Evolutionary conservation across 306 rosid species (phyloP).

Genomic region (Castanea mollissima): DNA sequence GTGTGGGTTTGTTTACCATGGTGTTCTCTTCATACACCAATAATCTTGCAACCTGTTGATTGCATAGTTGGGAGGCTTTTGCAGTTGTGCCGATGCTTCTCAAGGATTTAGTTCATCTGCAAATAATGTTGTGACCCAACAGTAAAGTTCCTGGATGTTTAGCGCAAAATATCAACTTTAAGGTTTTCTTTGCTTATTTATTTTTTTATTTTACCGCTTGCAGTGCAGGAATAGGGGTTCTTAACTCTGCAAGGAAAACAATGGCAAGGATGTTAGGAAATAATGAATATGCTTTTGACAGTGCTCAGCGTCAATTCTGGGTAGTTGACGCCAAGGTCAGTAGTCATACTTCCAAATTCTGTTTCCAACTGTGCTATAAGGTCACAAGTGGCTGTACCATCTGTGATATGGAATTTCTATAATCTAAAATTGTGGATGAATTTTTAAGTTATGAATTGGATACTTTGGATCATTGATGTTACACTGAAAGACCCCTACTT

Average conservation of each 20-base stretch:
- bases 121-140: conserved; percentile 7
- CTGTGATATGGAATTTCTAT: not conserved
- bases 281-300: conserved; percentile 74
- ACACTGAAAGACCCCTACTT: not conserved
- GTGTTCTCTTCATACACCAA: not conserved
- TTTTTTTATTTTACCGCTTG: conserved; percentile 24
- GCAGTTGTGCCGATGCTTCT: not conserved
- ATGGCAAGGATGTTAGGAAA: conserved; percentile 99
- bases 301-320: conserved; percentile 96
- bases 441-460: not conserved
- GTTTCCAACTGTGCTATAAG: not conserved
- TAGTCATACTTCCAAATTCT: not conserved
- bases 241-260: conserved; percentile 87
- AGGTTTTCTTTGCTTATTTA: conserved; percentile 24
- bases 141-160: conserved; percentile 12
- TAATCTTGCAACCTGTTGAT: not conserved
- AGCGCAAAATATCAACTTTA: conserved; percentile 5
- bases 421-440: not conserved
- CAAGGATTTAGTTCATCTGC: not conserved
- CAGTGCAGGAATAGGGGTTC: conserved; percentile 99
- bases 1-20: not conserved
- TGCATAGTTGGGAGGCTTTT: not conserved
- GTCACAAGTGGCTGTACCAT: not conserved
- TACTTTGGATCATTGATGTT: not conserved
- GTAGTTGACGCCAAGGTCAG: conserved; percentile 92